These are phyloP conservation scores for Oryza glaberrima DNA, from an alignment of 176 grass and related monocot genomes.

Conservation along the genomic window DNA sequence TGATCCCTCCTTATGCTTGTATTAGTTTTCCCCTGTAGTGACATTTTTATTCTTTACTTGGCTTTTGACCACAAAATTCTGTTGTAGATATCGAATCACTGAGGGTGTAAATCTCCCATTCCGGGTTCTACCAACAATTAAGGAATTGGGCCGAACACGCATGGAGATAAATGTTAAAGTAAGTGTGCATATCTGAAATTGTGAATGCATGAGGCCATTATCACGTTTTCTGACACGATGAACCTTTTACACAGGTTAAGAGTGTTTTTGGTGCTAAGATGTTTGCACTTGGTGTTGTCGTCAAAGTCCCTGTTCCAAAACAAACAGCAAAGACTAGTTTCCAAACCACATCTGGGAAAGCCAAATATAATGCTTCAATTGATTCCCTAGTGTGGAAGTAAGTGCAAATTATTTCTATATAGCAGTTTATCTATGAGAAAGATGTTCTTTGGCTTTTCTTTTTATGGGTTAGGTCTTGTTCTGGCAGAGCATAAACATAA, in stretches of 20 bases:
- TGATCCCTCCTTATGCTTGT: slow-evolving; percentile 37
- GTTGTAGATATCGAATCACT: slow-evolving; percentile 92
- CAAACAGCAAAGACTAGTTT: slow-evolving; percentile 99
- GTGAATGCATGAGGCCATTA: neutral
- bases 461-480: neutral
- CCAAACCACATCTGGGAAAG: slow-evolving; percentile 97
- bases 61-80: slow-evolving; percentile 46
- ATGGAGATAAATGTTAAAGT: slow-evolving; percentile 99
- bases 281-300: slow-evolving; percentile 97
- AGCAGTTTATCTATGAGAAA: neutral
- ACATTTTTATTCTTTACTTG: neutral
- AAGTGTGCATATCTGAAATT: slow-evolving; percentile 45
- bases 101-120: slow-evolving; percentile 99
- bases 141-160: slow-evolving; percentile 97
- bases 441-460: neutral
- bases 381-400: slow-evolving; percentile 99
- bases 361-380: slow-evolving; percentile 98
- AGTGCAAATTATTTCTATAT: slow-evolving; percentile 43
- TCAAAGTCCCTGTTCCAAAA: slow-evolving; percentile 98
- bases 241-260: slow-evolving; percentile 69
- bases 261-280: slow-evolving; percentile 98
- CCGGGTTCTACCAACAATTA: slow-evolving; percentile 93
- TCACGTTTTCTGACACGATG: slow-evolving; percentile 38
- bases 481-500: neutral
- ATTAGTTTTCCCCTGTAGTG: slow-evolving; percentile 12